phyloP scores from a whole-genome alignment of 1,284 basidiomycete genomes.

The Tilletia setariae region DNA sequence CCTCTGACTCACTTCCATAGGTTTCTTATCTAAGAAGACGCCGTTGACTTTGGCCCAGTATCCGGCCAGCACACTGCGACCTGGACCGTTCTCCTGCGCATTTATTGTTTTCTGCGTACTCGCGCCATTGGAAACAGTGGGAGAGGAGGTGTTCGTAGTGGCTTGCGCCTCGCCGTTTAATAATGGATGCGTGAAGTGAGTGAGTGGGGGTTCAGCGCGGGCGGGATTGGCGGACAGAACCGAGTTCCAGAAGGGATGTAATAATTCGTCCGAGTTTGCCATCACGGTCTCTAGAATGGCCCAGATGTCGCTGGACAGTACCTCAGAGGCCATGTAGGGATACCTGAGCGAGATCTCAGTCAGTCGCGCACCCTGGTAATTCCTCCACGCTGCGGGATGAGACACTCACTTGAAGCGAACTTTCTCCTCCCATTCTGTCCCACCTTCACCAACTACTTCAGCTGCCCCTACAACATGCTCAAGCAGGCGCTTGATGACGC shows the following conservation, averaged over 20 bases:
- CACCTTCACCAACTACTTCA: slow-evolving; percentile 66
- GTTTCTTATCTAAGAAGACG: slow-evolving; percentile 79
- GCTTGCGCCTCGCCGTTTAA: slow-evolving; percentile 22
- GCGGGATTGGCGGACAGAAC: slow-evolving; percentile 70
- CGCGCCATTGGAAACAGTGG: background rate
- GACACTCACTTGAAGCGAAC: slow-evolving; percentile 49
- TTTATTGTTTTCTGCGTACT: slow-evolving; percentile 20
- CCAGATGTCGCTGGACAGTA: slow-evolving; percentile 92
- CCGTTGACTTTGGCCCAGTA: slow-evolving; percentile 78
- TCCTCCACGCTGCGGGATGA: background rate
- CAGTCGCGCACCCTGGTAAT: background rate
- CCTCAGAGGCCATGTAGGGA: slow-evolving; percentile 90
- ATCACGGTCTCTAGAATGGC: slow-evolving; percentile 86
- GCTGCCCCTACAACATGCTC: slow-evolving; percentile 82
- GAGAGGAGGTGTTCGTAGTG: background rate
- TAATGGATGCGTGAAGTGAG: slow-evolving; percentile 49
- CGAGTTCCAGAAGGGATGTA: slow-evolving; percentile 77
- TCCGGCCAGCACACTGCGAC: slow-evolving; percentile 58
- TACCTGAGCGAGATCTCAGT: slow-evolving; percentile 58
- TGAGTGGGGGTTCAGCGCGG: slow-evolving; percentile 41
- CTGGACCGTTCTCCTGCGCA: slow-evolving; percentile 55
- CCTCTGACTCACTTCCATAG: slow-evolving; percentile 68
- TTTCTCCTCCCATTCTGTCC: slow-evolving; percentile 49
- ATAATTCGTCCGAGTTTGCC: slow-evolving; percentile 64
- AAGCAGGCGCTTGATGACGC: slow-evolving; percentile 73